Base-by-base conservation (phyloP, 768 basidiomycete species). In the Tulasnella sp. region DNA sequence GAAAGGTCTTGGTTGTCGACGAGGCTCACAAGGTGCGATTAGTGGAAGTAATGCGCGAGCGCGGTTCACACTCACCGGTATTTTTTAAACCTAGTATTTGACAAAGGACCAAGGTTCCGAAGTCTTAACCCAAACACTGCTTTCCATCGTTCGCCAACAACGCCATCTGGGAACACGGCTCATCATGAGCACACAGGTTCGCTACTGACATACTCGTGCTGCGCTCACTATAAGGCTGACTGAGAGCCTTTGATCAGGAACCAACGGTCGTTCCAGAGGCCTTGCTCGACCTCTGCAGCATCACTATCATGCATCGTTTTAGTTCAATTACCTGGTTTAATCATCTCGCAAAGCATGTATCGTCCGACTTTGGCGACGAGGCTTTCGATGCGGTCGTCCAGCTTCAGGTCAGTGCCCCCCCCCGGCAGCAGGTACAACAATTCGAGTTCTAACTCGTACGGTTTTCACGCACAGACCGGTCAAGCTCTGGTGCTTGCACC, bases 401-500 rank as follows among this genome's bases (percentile, higher is more conserved):
- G 76, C 86, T 94, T 3, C 88, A 92, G 89, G 93, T 93, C 81
- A 83, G 85, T 54, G 2, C 4, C 60, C 54, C 60, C 24, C 37
- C 72, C 34, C 74, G n/a, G 28, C 8, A 28, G 24, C 28, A 20
- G 7, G 16, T 28, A 37, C 31, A 64, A 42, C 1, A n/a, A 3
- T 31, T n/a, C 24, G 72, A 1, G 22, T 8, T 22, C 60, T 72
- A 37, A 60, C 46, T 31, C 22, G 31, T 14, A 22, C 22, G 2
- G 41, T 7, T 42, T 28, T n/a, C 48, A 22, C 14, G 75, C 72
- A 78, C 60, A 94, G 93, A 93, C 93, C 0, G 93, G 93, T 0
- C 89, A 94, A 83, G 92, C 93, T 0, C 89, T 94, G 18, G 87
- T 93, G 2, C 88, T 93, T 54, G 91, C 92, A 12, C 91, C 93